These are phyloP conservation scores for Dryas octopetala DNA, from an alignment of 306 rosid genomes.

Conservation along the genomic window DNA sequence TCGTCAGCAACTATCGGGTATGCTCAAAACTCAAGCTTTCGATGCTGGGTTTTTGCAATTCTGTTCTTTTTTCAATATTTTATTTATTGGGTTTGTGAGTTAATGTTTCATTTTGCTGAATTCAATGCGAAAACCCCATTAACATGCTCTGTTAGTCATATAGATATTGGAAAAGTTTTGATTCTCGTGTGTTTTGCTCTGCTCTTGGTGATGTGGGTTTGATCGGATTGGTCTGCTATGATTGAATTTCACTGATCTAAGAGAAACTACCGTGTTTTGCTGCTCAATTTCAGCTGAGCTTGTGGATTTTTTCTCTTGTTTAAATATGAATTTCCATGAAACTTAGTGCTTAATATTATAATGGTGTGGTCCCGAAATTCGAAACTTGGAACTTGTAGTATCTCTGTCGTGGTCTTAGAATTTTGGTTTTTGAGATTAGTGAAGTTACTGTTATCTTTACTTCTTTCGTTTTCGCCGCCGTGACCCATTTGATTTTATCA, in stretches of 20 bases:
- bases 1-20: slow-evolving; percentile 28
- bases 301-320: slow-evolving; percentile 15
- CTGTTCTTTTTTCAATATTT: background rate
- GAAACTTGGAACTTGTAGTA: slow-evolving; percentile 36
- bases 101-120: slow-evolving; percentile 5
- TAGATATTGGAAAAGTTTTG: slow-evolving; percentile 13
- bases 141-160: background rate
- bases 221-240: slow-evolving; percentile 43
- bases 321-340: slow-evolving; percentile 35
- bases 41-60: slow-evolving; percentile 8
- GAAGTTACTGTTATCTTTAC: background rate
- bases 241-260: slow-evolving; percentile 27
- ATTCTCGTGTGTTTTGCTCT: slow-evolving; percentile 4
- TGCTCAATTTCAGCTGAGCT: slow-evolving; percentile 26
- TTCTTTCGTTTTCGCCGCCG: background rate
- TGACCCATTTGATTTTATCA: background rate
- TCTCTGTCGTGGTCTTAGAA: slow-evolving; percentile 22
- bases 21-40: slow-evolving; percentile 17
- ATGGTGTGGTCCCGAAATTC: slow-evolving; percentile 33
- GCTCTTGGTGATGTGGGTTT: slow-evolving; percentile 23
- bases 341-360: slow-evolving; percentile 18
- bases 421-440: slow-evolving; percentile 39
- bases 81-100: slow-evolving; percentile 7
- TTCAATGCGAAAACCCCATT: slow-evolving; percentile 5
- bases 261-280: slow-evolving; percentile 6